These are phyloP conservation scores for Fimicolochytrium jonesii DNA, from an alignment of 192 early-diverging fungal species.

Conservation along the genomic window DNA sequence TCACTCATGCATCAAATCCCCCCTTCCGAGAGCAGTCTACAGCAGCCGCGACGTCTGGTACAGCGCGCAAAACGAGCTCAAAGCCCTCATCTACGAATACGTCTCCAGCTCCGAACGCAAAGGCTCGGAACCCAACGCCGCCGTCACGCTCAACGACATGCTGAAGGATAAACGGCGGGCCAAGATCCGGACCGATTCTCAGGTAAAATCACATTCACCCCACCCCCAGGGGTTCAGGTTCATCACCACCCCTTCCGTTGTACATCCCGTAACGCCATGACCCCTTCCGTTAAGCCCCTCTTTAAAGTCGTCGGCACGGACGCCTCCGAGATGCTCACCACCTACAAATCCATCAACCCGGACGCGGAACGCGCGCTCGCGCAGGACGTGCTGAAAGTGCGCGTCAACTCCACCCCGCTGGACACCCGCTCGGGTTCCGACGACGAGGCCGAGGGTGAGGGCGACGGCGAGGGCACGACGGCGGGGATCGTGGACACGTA, in stretches of 20 bases:
- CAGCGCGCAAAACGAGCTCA: slow-evolving; percentile 53
- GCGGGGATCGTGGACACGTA: slow-evolving; percentile 61
- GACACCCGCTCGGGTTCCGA: background rate
- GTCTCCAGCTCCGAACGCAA: slow-evolving; percentile 29
- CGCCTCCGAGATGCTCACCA: background rate
- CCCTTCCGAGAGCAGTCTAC: slow-evolving; percentile 24
- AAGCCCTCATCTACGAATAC: slow-evolving; percentile 53
- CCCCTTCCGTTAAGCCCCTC: no score
- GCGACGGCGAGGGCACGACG: slow-evolving; percentile 1
- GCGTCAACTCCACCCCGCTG: background rate
- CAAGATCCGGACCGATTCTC: background rate
- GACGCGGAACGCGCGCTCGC: background rate
- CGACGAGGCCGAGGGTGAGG: slow-evolving; percentile 1
- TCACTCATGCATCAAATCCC: background rate
- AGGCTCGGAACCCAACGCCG: slow-evolving; percentile 18
- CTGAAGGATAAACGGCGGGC: slow-evolving; percentile 36
- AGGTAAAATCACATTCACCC: slow-evolving; percentile 7
- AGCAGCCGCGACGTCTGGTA: slow-evolving; percentile 45
- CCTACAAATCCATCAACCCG: slow-evolving; percentile 9
- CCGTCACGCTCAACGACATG: slow-evolving; percentile 42
- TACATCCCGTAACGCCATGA: no score
- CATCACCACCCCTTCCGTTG: no score
- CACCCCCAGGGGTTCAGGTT: no score
- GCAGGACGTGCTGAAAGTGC: background rate
- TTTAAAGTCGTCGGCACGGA: slow-evolving; percentile 10